Evolutionary conservation across 1,284 basidiomycete species (phyloP).

Genomic region (Trametes sp.): DNA sequence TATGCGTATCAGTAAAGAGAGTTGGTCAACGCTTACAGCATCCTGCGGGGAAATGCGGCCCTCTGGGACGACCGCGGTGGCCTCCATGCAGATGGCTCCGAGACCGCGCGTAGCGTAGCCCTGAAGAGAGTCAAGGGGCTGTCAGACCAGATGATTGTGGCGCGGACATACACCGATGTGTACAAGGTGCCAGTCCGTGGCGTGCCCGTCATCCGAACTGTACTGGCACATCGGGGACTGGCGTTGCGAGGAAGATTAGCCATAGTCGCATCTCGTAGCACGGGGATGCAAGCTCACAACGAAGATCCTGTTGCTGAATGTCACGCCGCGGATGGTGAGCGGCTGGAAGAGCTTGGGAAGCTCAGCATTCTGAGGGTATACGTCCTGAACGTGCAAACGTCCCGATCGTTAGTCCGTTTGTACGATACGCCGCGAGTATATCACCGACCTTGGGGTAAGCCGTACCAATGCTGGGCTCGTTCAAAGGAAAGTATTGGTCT

Average conservation of each 20-base stretch:
- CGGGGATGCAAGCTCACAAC: slow-evolving; percentile 44
- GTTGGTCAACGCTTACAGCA: slow-evolving; percentile 33
- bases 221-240: slow-evolving; percentile 86
- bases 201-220: slow-evolving; percentile 73
- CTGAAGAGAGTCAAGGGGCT: slow-evolving; percentile 37
- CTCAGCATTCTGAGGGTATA: slow-evolving; percentile 52
- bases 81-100: slow-evolving; percentile 69
- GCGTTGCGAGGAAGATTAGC: background rate
- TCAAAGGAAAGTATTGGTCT: slow-evolving; percentile 66
- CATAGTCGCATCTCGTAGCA: background rate
- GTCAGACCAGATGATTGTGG: background rate
- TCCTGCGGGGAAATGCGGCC: slow-evolving; percentile 63
- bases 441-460: slow-evolving; percentile 47
- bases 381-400: slow-evolving; percentile 40
- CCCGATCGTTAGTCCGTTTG: background rate
- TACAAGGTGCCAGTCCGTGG: slow-evolving; percentile 83
- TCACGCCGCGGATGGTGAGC: slow-evolving; percentile 65
- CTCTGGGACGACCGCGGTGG: slow-evolving; percentile 65
- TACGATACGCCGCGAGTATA: no score
- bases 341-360: slow-evolving; percentile 73
- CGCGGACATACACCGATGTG: slow-evolving; percentile 58
- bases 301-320: slow-evolving; percentile 79
- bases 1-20: background rate
- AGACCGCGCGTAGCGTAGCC: slow-evolving; percentile 66
- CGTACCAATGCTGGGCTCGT: slow-evolving; percentile 67